Evolutionary conservation across 208 protist species (phyloP), one percentile per base, ranked within the genome.

Genomic region (Leishmania aethiopica): DNA sequence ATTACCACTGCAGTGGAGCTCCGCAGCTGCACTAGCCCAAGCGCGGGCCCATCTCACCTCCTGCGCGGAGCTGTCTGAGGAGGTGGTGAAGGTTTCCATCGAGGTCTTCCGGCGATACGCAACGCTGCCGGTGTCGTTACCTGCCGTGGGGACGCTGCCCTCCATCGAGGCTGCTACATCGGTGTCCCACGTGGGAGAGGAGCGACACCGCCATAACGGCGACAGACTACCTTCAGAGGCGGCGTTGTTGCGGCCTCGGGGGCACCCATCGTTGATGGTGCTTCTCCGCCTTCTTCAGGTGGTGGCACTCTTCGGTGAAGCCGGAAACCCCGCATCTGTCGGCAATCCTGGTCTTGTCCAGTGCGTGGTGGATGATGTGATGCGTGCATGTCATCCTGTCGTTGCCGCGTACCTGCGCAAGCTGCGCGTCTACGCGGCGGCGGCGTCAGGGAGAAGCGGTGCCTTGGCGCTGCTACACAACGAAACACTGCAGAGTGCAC

Each of bases 21-120:
- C 79, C 1, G 15, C 49, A 19, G 72, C 8, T 6, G 47, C 55
- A 15, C 35, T 60, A 5, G 25, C 57, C 45, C 79, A 57, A 42
- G 75, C 73, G 67, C 15, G 37, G 7, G 70, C 51, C 28, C 72
- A 84, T 47, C n/a, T 81, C 71, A 1, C 10, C 15, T 53, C 60
- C 8, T 75, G 51, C 32, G 7, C 1, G 47, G 70, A 83, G 77
- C 55, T 85, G 28, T 45, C n/a, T 13, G 81, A 83, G 40, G 84
- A 83, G 79, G 79, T 78, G 70, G 40, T 42, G 22, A 42, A 47
- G 25, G 57, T 75, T 45, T 57, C 72, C 10, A 32, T 89, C 66
- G 59, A 85, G 3, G 83, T 93, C 47, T 93, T 93, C 75, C 83
- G 86, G 15, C 78, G 69, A 35, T 87, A 93, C 79, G 81, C 86